Evolutionary conservation across 1,284 basidiomycete genomes (phyloP), one percentile per base, ranked within the genome.

Genomic region (Phellopilus nigrolimitatus): DNA sequence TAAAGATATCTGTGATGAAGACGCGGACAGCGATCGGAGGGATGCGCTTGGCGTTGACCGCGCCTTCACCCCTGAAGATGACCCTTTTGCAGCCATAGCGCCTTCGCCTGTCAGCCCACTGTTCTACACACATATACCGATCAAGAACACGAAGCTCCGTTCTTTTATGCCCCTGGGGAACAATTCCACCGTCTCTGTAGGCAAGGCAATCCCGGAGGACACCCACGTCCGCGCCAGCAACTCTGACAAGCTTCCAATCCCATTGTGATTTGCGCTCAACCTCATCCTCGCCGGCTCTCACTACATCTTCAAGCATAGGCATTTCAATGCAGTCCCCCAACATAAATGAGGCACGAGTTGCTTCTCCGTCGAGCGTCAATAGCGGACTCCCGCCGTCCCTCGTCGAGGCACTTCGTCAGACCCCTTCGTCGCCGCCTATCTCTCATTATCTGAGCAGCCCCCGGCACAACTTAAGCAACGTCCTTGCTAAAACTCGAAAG

Each of bases 21-120:
- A 42, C n/a, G 15, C 22, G 22, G n/a, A 36, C 17, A n/a, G 7
- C 27, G 13, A 24, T 27, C 48, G 33, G 12, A 28, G 34, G 30
- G 31, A 45, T 27, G 49, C 30, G 22, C 43, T 51, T 21, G 25
- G 37, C n/a, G 25, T 51, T 19, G 43, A 51, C 22, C 45, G 40
- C 3, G 37, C 38, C 9, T 47, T 55, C 31, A 49, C 48, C 15
- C 48, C 47, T 27, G 49, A 55, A 10, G 49, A 55, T 25, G 53
- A 55, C 22, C 53, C 53, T 2, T 55, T 55, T 33, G 53, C 53
- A 9, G 48, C n/a, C n/a, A n/a, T n/a, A n/a, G n/a, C 47, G 8
- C 25, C 39, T 13, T 49, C 52, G 19, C 52, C 52, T 36, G 7
- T 46, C 8, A 39, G 22, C 30, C 47, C 47, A 6, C 22, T 21